These are phyloP conservation scores for Cronartium quercuum DNA, from an alignment of 1,284 basidiomycete genomes.

Conservation along the genomic window DNA sequence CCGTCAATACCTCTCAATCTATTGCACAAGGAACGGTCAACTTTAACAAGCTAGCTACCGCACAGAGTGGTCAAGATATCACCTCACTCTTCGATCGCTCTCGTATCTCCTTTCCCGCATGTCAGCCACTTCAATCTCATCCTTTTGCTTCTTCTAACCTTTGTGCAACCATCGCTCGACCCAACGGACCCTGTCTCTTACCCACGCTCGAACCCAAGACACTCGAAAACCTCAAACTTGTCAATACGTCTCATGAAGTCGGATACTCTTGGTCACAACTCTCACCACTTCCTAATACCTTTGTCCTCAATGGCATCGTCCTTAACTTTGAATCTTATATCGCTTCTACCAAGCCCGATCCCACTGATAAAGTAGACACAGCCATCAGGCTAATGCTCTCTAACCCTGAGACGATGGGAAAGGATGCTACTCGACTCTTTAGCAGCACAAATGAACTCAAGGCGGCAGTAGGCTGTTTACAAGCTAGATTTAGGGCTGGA, in stretches of 20 bases:
- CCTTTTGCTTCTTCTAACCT: conserved; percentile 67
- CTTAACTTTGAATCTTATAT: conserved; percentile 90
- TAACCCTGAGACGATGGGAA: conserved; percentile 58
- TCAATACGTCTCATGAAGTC: conserved; percentile 61
- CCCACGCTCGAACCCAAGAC: conserved; percentile 42
- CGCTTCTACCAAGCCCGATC: conserved; percentile 61
- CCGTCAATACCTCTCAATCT: conserved; percentile 68
- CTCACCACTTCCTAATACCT: conserved; percentile 60
- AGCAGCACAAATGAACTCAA: conserved; percentile 63
- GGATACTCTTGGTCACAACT: conserved; percentile 88
- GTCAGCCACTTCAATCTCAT: conserved; percentile 57
- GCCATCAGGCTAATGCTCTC: conserved; percentile 70
- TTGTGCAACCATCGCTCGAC: conserved; percentile 54
- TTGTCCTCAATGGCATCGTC: conserved; percentile 87
- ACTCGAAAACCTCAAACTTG: conserved; percentile 56
- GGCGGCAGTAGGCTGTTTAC: conserved; percentile 68
- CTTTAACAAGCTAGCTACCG: conserved; percentile 58
- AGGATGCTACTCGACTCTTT: conserved; percentile 83
- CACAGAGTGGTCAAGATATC: conserved; percentile 73
- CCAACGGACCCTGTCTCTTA: conserved; percentile 59
- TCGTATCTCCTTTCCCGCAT: conserved; percentile 56
- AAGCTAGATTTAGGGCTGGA: conserved; percentile 79
- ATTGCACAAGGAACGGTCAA: conserved; percentile 56
- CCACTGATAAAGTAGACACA: conserved; percentile 70
- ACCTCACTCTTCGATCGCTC: conserved; percentile 70